Evolutionary conservation across 495 filamentous ascomycete species (phyloP), one percentile per base, ranked within the genome.

Genomic region (Neurospora hispaniola): DNA sequence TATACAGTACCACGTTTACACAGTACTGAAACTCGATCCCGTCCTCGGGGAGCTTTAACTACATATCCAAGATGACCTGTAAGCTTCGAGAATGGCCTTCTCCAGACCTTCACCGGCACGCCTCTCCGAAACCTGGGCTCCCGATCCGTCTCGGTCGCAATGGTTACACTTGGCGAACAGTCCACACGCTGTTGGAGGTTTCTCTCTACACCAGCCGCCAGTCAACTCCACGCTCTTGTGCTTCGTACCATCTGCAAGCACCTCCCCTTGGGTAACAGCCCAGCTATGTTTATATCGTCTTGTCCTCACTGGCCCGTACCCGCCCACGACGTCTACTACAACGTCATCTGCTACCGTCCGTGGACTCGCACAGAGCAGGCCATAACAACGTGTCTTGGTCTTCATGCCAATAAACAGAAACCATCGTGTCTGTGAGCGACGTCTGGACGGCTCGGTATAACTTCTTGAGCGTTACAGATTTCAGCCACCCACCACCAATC

Each of bases 391-490:
- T 66, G 54, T 66, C 54, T 66, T 66, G 27, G 54, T 35, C 54
- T 35, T 14, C 54, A 66, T 66, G 54, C 54, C 27, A 66, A 66
- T 35, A 66, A 66, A 38, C 27, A 66, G 35, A 66, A 66, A 31
- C 54, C 7, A 66, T 1, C 27, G 14, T 18, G 54, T 66, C 54
- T 66, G 31, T 66, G 54, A 66, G 54, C 27, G 14, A 31, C 54
- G 16, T 66, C 54, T 66, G 54, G 54, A 66, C 54, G 54, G 35
- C 54, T 66, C 54, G 54, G 54, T 66, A 66, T 66, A 27, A 66
- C 54, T 66, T 66, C 54, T 66, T 66, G 54, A 66, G 54, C 54
- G 54, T 66, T 66, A 35, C 54, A 66, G 54, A 66, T 66, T 66
- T 66, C 54, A 66, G 54, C 54, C 54, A 66, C 54, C 27, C 54